phyloP scores from a whole-genome alignment of 345 rosid genomes.

The Camelina neglecta region DNA sequence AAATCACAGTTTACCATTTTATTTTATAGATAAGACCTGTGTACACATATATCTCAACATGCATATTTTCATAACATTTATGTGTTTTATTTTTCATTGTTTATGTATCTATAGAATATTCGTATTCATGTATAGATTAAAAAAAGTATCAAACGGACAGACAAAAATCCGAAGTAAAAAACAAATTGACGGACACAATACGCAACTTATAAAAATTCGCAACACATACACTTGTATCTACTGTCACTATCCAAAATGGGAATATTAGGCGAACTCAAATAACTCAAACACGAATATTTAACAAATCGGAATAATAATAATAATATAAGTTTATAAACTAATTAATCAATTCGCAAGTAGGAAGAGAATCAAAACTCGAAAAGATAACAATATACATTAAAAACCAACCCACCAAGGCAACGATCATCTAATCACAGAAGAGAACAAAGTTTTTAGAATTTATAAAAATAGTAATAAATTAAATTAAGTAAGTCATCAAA shows the following conservation, averaged over 20 bases:
- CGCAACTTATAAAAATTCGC: background rate
- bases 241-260: constrained; percentile 33
- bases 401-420: constrained; percentile 23
- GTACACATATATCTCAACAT: no score
- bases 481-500: background rate
- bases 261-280: constrained; percentile 4
- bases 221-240: background rate
- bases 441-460: constrained; percentile 20
- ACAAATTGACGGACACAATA: background rate
- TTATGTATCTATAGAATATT: background rate
- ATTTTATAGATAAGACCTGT: background rate
- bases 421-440: constrained; percentile 43
- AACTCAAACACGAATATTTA: no score
- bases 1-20: background rate
- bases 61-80: background rate
- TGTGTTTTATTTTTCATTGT: background rate
- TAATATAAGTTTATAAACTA: background rate
- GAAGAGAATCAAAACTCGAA: constrained; percentile 33
- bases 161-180: background rate
- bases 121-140: no score
- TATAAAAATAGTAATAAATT: background rate
- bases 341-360: constrained; percentile 15
- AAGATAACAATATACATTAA: background rate
- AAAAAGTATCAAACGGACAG: background rate
- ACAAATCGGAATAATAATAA: constrained; percentile 1